Evolutionary conservation across 768 basidiomycete species (phyloP).

Genomic region (Xerocomellus amylosporus): DNA sequence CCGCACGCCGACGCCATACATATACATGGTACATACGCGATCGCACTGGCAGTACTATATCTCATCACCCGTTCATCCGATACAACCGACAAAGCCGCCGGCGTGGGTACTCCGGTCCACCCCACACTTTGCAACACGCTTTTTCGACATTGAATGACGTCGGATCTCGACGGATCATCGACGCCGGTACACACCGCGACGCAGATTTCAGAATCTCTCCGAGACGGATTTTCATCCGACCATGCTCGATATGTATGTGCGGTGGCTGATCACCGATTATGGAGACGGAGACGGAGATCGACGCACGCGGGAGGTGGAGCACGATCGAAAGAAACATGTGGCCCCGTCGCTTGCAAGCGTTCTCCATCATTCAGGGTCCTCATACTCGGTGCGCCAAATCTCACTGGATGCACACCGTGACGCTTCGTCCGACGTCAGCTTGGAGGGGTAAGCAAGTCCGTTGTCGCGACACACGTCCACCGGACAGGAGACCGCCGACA

Average conservation of each 20-base stretch:
- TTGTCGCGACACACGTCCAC: not conserved
- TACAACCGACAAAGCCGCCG: not conserved
- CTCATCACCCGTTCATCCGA: not conserved
- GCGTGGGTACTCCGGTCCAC: not conserved
- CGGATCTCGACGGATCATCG: constrained; percentile 7
- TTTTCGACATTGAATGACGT: not conserved
- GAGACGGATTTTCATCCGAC: not conserved
- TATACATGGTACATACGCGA: no score
- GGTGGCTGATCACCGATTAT: not conserved
- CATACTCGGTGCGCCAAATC: no score
- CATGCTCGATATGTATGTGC: not conserved
- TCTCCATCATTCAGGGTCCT: no score
- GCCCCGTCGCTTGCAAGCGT: no score
- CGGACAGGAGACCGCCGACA: not conserved
- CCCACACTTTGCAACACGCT: no score
- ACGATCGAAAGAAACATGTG: not conserved
- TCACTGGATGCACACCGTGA: no score
- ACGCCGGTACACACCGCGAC: not conserved
- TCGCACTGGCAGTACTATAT: not conserved
- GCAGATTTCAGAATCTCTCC: not conserved
- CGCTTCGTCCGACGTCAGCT: no score
- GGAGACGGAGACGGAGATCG: not conserved
- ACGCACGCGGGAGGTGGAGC: not conserved
- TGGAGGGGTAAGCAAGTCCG: not conserved
- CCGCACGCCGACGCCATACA: no score